Percentiles rank a stretch among this genome's conserved stretches.
phyloP scores from a whole-genome alignment of 2,329 filamentous ascomycete genomes.

The Parafenestella ontariensis region DNA sequence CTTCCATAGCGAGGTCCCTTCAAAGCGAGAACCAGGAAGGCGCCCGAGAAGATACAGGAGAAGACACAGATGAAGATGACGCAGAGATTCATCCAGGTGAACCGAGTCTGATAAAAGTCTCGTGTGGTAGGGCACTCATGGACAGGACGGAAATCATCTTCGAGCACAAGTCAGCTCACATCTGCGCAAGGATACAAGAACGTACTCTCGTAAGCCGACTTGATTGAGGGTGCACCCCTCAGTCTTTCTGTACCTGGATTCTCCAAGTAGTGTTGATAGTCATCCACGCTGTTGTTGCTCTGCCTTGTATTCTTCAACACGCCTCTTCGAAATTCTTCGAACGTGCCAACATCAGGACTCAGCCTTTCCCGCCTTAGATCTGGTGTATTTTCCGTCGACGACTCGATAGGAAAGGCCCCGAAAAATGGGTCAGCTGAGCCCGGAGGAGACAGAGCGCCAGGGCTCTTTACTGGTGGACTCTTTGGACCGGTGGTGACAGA shows the following conservation, averaged over 20 bases:
- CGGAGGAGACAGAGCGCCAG: conserved; percentile 31
- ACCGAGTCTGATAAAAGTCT: conserved; percentile 49
- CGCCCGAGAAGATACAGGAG: conserved; percentile 67
- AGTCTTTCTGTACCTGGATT: conserved; percentile 30
- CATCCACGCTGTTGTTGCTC: conserved; percentile 29
- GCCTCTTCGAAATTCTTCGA: conserved; percentile 37
- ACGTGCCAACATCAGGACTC: conserved; percentile 37
- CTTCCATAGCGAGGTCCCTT: conserved; percentile 68
- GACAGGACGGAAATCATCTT: conserved; percentile 41
- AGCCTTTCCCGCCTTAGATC: conserved; percentile 43
- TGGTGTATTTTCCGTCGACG: conserved; percentile 36
- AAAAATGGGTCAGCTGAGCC: conserved; percentile 39
- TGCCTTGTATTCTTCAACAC: conserved; percentile 28
- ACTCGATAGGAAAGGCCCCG: conserved; percentile 34
- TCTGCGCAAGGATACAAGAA: neutral
- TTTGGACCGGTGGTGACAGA: conserved; percentile 21
- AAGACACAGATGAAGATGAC: conserved; percentile 62
- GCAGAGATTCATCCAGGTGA: conserved; percentile 57
- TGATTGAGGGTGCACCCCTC: conserved; percentile 38
- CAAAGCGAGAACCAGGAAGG: conserved; percentile 71
- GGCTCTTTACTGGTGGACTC: conserved; percentile 28
- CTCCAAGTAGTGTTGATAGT: conserved; percentile 42
- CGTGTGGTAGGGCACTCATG: conserved; percentile 47
- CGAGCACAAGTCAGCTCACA: neutral
- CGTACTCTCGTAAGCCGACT: conserved; percentile 43